Evolutionary conservation across 257 asterid genomes (phyloP).

Genomic region (Linaria vulgaris): DNA sequence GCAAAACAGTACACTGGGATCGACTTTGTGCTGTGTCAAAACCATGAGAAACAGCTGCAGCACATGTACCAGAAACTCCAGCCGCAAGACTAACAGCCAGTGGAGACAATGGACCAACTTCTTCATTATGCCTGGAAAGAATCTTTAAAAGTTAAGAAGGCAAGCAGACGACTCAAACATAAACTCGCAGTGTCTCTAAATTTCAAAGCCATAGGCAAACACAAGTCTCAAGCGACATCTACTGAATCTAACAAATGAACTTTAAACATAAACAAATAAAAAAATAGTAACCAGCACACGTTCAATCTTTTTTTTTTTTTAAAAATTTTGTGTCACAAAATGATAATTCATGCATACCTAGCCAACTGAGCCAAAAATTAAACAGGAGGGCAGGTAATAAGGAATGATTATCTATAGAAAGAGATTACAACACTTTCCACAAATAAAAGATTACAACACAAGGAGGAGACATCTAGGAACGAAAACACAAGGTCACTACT

Average conservation of each 20-base stretch:
- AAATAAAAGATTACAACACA: no score
- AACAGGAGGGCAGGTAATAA: no score
- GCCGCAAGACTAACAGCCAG: slow-evolving; percentile 79
- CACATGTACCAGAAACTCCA: slow-evolving; percentile 94
- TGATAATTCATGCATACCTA: slow-evolving; percentile 14
- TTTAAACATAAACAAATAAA: not conserved
- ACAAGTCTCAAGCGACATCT: slow-evolving; percentile 1
- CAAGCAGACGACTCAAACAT: not conserved
- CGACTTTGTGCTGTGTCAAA: slow-evolving; percentile 89
- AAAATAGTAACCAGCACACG: slow-evolving; percentile 2
- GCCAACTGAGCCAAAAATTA: not conserved
- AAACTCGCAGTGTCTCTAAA: slow-evolving; percentile 6
- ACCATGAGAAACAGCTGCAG: slow-evolving; percentile 95
- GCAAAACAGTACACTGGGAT: slow-evolving; percentile 74
- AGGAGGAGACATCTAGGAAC: no score
- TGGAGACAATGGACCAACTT: slow-evolving; percentile 87
- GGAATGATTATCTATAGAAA: no score
- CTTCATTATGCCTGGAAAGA: slow-evolving; percentile 59
- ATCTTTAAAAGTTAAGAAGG: slow-evolving; percentile 19
- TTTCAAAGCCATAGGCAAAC: slow-evolving; percentile 9
- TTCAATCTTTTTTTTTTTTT: no score
- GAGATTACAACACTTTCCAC: no score
- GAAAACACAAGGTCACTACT: no score
- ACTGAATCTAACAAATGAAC: not conserved
- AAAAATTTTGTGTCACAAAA: not conserved